Evolutionary conservation across 495 filamentous ascomycete species (phyloP).

Genomic region (Aspergillus taichungensis): DNA sequence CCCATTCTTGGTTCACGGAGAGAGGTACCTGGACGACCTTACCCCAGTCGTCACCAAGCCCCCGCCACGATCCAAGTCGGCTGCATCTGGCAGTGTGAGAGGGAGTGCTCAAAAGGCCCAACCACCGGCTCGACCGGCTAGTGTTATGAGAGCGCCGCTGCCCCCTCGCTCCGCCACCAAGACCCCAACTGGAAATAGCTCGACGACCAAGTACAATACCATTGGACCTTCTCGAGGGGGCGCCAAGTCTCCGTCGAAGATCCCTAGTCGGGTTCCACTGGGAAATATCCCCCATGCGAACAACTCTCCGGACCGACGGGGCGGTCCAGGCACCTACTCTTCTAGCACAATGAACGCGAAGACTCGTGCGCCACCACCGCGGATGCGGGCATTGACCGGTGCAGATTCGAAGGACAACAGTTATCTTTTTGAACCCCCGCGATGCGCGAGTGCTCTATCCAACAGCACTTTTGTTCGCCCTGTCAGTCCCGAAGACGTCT

Average conservation of each 20-base stretch:
- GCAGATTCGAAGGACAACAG: conserved; percentile 53
- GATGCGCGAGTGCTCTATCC: conserved; percentile 57
- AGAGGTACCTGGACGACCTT: conserved; percentile 75
- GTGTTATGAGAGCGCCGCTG: conserved; percentile 27
- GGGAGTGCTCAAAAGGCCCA: conserved; percentile 17
- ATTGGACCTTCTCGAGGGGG: conserved; percentile 30
- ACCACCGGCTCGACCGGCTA: conserved; percentile 30
- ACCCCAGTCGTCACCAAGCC: conserved; percentile 53
- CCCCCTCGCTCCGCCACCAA: conserved; percentile 53
- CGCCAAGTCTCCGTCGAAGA: conserved; percentile 62
- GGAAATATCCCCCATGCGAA: conserved; percentile 70
- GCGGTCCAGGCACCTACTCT: conserved; percentile 39
- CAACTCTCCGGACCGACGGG: conserved; percentile 72
- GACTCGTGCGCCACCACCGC: conserved; percentile 69
- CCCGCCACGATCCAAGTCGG: conserved; percentile 66
- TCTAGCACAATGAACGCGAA: conserved; percentile 48
- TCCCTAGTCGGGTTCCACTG: conserved; percentile 72
- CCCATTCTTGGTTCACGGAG: conserved; percentile 85
- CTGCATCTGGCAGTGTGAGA: conserved; percentile 33
- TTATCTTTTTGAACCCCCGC: conserved; percentile 51
- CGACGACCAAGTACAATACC: conserved; percentile 48
- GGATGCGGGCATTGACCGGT: conserved; percentile 75
- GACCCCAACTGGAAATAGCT: conserved; percentile 53
- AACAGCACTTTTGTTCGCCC: conserved; percentile 58
- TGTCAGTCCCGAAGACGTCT: conserved; percentile 75